phyloP scores from a whole-genome alignment of 2,329 filamentous ascomycete genomes.

The Fusarium foetens region DNA sequence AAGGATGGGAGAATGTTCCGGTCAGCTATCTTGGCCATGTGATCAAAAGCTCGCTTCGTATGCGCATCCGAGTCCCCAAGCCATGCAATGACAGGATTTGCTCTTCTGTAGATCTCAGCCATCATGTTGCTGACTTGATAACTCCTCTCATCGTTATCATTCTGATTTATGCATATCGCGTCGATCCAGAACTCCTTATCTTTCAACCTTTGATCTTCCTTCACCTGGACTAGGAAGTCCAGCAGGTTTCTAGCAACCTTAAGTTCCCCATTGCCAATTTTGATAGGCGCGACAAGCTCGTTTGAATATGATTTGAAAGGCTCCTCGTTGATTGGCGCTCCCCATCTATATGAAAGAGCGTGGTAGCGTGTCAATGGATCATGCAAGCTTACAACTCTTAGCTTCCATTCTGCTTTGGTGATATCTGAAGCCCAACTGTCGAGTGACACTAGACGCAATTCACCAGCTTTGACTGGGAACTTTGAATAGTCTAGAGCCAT shows the following conservation, averaged over 20 bases:
- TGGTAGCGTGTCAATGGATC: not conserved
- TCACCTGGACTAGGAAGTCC: not conserved
- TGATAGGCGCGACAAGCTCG: not conserved
- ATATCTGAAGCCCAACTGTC: not conserved
- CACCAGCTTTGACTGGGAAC: not conserved
- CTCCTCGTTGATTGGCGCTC: not conserved
- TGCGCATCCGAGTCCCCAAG: not conserved
- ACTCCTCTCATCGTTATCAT: not conserved
- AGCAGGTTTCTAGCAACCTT: not conserved
- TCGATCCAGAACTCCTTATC: not conserved
- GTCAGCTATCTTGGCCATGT: not conserved
- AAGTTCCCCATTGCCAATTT: not conserved
- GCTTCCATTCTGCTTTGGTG: not conserved
- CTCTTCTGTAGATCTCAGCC: not conserved
- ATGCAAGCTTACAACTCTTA: not conserved
- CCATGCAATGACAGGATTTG: not conserved
- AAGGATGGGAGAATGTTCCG: not conserved
- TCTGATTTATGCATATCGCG: not conserved
- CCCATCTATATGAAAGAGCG: not conserved
- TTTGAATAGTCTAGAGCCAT: not conserved
- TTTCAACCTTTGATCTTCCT: not conserved
- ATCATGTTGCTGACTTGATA: not conserved
- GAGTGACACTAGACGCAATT: not conserved
- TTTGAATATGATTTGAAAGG: not conserved
- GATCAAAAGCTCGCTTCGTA: not conserved